Evolutionary conservation across 2,329 filamentous ascomycete species (phyloP), one percentile per base, ranked within the genome.

Genomic region (Colletotrichum viniferum): DNA sequence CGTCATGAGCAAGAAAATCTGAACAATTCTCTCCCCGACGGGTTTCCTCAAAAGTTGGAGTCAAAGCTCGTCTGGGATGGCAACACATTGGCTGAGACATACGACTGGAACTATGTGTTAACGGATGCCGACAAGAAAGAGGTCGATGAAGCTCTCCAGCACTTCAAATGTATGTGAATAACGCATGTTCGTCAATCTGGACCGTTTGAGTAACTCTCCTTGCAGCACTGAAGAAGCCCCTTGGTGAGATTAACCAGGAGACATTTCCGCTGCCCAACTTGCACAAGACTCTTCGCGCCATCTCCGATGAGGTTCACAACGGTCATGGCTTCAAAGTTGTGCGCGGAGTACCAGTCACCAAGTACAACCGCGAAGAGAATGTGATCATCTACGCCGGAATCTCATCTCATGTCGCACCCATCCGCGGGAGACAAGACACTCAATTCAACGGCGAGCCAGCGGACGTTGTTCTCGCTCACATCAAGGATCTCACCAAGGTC

Each of bases 281-380:
- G 0, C 88, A 89, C 74, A 64, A 81, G 1, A 85, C 85, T 13
- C 85, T 93, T 3, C 87, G 90, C 4, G 81, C 82, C 0, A 81
- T 92, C 12, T 91, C 90, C 0, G 78, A 83, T 12, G 90, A 92
- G 73, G 81, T 93, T 2, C 90, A 92, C 79, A 81, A 84, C 32
- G 90, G 91, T 3, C 87, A 88, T 65, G 92, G 92, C 3, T 92
- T 93, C 83, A 90, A 90, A 63, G 90, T 92, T 3, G 80, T 94
- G 18, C 88, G 90, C 4, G 92, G 92, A 7, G 79, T 93, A 1
- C 86, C 87, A 2, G 87, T 91, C 0, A 85, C 88, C 12, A 83
- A 84, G 5, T 87, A 92, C 79, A 86, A 84, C 0, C 86, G 87
- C 21, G 88, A 92, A 76, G 90, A 93, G 3, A 92, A 91, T 73